phyloP scores from a whole-genome alignment of 805 yeast genomes.

The Limtongozyma cylindracea region DNA sequence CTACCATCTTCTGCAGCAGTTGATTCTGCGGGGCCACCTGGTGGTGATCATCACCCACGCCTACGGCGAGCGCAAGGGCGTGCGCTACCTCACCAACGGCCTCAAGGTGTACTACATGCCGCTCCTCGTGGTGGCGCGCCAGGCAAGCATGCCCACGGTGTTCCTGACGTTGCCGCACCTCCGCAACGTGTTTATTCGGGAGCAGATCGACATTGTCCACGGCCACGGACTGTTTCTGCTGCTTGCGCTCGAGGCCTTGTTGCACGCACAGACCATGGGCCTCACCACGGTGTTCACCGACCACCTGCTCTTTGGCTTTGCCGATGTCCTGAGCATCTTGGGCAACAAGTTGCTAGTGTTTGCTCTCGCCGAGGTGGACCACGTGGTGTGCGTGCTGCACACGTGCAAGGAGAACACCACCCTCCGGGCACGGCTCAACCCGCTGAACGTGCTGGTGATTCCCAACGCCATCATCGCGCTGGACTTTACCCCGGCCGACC shows the following conservation, averaged over 20 bases:
- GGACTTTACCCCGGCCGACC: constrained; percentile 38
- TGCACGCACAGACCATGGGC: constrained; percentile 91
- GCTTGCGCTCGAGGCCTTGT: constrained; percentile 68
- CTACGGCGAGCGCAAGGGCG: constrained; percentile 61
- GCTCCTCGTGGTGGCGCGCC: constrained; percentile 51
- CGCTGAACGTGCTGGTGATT: constrained; percentile 59
- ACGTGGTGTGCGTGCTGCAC: constrained; percentile 89
- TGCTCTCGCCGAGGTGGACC: constrained; percentile 67
- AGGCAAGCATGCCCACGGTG: constrained; percentile 72
- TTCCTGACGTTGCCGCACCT: constrained; percentile 71
- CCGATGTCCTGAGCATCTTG: constrained; percentile 57
- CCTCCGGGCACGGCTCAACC: constrained; percentile 62
- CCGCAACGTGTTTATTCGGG: constrained; percentile 68
- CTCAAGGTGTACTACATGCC: constrained; percentile 86
- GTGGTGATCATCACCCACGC: constrained; percentile 79
- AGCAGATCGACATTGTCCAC: constrained; percentile 70
- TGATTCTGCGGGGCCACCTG: constrained; percentile 60
- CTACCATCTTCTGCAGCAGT: constrained; percentile 68
- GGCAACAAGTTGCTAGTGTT: constrained; percentile 75
- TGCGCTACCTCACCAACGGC: constrained; percentile 70
- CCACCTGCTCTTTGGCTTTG: constrained; percentile 88
- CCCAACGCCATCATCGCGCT: constrained; percentile 86
- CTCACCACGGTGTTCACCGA: constrained; percentile 81
- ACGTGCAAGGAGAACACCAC: constrained; percentile 94
- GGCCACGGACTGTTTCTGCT: constrained; percentile 85